phyloP scores from a whole-genome alignment of 202 grass and related monocot species.

The Eragrostis tef region DNA sequence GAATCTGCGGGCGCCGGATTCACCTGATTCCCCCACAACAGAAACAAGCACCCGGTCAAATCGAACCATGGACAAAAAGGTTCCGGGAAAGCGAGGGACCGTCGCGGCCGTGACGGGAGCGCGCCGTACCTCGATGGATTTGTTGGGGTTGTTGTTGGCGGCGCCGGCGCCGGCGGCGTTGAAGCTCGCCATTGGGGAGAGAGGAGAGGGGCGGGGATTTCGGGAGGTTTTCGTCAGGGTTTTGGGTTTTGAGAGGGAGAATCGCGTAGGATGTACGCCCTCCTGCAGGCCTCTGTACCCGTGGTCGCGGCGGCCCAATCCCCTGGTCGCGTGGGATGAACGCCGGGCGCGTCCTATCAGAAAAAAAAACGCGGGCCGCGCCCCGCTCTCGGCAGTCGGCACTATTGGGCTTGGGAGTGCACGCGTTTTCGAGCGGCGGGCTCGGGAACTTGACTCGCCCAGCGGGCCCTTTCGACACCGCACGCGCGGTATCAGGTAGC shows the following conservation, averaged over 20 bases:
- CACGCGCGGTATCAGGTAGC: no score
- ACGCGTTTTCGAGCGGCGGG: background rate
- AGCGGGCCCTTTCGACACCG: no score
- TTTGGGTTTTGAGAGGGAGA: constrained; percentile 38
- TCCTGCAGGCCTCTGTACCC: background rate
- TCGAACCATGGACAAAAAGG: background rate
- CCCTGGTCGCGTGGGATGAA: constrained; percentile 38
- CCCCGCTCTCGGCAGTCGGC: no score
- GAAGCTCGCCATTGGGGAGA: constrained; percentile 48
- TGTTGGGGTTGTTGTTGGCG: constrained; percentile 77
- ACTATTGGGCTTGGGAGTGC: background rate
- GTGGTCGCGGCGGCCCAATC: background rate
- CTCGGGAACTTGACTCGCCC: no score
- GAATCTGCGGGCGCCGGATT: constrained; percentile 60
- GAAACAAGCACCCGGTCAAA: constrained; percentile 19
- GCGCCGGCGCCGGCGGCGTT: constrained; percentile 42
- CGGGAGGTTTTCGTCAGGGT: constrained; percentile 30
- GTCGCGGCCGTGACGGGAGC: background rate
- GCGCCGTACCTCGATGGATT: constrained; percentile 64
- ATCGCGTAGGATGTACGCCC: constrained; percentile 37
- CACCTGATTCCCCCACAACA: constrained; percentile 28
- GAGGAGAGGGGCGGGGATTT: constrained; percentile 8
- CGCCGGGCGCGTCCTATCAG: no score
- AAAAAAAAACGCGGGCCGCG: no score
- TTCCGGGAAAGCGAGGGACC: background rate